Evolutionary conservation across 2,329 filamentous ascomycete species (phyloP).

Genomic region (Verticillium nonalfalfae): DNA sequence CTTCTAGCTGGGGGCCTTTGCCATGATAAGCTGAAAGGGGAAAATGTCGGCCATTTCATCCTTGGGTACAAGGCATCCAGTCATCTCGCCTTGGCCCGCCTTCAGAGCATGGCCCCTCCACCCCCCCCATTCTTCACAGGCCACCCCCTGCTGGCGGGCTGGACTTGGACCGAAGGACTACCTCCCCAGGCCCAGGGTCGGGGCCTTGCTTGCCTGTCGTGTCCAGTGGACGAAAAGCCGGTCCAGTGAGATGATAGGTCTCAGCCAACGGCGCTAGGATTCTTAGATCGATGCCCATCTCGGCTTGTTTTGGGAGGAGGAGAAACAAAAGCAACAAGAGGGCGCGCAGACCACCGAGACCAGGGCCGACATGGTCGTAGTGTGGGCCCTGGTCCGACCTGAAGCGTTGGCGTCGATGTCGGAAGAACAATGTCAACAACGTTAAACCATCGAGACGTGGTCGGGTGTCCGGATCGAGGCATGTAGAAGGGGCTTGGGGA

Average conservation of each 20-base stretch:
- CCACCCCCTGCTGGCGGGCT: background rate
- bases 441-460: background rate
- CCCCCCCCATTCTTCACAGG: background rate
- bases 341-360: background rate
- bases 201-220: background rate
- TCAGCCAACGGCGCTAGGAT: background rate
- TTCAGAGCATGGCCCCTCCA: background rate
- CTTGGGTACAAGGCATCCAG: background rate
- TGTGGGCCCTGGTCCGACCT: background rate
- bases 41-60: background rate
- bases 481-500: background rate
- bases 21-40: background rate
- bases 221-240: background rate
- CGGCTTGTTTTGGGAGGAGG: conserved; percentile 3
- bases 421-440: background rate
- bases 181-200: background rate
- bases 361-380: background rate
- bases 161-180: background rate
- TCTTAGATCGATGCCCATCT: conserved; percentile 1
- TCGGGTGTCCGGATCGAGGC: background rate
- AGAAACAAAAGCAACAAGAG: background rate
- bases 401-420: background rate
- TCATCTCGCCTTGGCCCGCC: background rate
- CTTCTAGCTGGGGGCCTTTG: background rate
- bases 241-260: conserved; percentile 1